Percentiles rank a stretch among this genome's conserved stretches.
phyloP scores from a whole-genome alignment of 2,329 filamentous ascomycete species.

The Massarina eburnea region DNA sequence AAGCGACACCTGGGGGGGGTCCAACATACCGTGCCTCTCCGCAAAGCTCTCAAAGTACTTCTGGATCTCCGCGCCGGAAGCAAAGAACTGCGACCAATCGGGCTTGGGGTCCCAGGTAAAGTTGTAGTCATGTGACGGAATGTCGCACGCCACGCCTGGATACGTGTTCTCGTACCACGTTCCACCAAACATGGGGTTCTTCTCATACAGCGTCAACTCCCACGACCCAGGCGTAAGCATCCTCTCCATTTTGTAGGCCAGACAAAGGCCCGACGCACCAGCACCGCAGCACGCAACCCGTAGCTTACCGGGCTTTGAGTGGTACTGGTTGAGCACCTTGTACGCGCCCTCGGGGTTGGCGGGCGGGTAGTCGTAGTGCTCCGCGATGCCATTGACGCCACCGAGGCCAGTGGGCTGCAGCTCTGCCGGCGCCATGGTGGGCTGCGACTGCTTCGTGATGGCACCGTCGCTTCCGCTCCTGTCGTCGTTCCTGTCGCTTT shows the following conservation, averaged over 20 bases:
- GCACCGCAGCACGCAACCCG: constrained; percentile 34
- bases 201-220: constrained; percentile 35
- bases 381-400: constrained; percentile 29
- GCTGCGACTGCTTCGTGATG: background rate
- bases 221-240: constrained; percentile 32
- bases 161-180: constrained; percentile 41
- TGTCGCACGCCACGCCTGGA: constrained; percentile 38
- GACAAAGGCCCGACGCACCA: constrained; percentile 33
- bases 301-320: constrained; percentile 34
- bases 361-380: constrained; percentile 33
- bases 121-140: constrained; percentile 59
- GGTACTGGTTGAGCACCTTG: constrained; percentile 34
- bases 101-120: constrained; percentile 63
- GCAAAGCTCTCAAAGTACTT: constrained; percentile 54
- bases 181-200: constrained; percentile 33
- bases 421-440: constrained; percentile 31
- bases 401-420: constrained; percentile 32
- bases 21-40: constrained; percentile 62
- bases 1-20: no score
- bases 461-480: background rate
- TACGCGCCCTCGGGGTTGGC: constrained; percentile 33
- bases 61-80: constrained; percentile 52
- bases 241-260: constrained; percentile 39
- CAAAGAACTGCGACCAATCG: constrained; percentile 56
- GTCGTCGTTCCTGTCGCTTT: no score